These are phyloP conservation scores for Mycena kentingensis DNA, from an alignment of 768 basidiomycete species.

Conservation along the genomic window DNA sequence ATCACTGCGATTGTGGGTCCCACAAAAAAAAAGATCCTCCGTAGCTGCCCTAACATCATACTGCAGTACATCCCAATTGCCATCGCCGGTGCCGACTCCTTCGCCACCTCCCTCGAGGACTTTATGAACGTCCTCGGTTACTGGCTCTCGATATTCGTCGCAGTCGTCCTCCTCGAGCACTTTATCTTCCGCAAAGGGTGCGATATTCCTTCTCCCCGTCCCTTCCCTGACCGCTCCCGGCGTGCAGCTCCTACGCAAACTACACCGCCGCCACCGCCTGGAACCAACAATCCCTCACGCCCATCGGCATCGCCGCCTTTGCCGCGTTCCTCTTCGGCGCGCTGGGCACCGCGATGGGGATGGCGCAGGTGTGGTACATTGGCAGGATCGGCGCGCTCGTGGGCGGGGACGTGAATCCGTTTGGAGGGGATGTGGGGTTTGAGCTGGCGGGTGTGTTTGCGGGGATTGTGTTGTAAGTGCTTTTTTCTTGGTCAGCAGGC, in stretches of 20 bases:
- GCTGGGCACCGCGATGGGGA: constrained; percentile 41
- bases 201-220: too few relatives aligned
- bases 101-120: constrained; percentile 41
- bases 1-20: constrained; percentile 34
- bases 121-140: constrained; percentile 54
- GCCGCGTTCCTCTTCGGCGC: constrained; percentile 36
- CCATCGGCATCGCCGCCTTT: constrained; percentile 41
- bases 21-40: too few relatives aligned
- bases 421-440: constrained; percentile 41
- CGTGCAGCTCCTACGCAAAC: constrained; percentile 30
- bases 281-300: constrained; percentile 35
- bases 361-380: constrained; percentile 36
- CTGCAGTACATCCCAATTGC: constrained; percentile 44
- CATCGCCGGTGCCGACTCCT: constrained; percentile 51
- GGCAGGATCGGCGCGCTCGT: constrained; percentile 30
- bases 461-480: constrained; percentile 24
- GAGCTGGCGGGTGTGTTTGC: constrained; percentile 36
- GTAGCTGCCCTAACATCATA: not conserved
- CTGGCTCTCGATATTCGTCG: constrained; percentile 54
- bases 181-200: constrained; percentile 52
- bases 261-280: constrained; percentile 35
- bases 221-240: too few relatives aligned
- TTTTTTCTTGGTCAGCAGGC: not conserved
- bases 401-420: constrained; percentile 21
- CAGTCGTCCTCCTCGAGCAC: constrained; percentile 51